Percentiles rank a stretch among this genome's conserved stretches.
Evolutionary conservation across 2,329 filamentous ascomycete genomes (phyloP).

Genomic region (Monosporascus sp.): DNA sequence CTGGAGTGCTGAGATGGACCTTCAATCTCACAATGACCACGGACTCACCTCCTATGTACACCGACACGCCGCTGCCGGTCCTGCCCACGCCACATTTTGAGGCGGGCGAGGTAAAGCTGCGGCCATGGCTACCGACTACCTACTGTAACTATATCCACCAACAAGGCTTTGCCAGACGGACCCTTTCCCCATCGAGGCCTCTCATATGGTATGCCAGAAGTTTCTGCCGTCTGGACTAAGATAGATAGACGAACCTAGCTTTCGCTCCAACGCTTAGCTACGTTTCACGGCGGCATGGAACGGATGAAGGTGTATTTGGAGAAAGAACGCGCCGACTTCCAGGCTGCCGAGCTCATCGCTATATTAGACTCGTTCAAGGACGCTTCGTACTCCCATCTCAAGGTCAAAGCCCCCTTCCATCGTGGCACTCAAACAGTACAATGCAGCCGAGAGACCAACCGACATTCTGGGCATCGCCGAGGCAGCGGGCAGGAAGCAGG

Average conservation of each 20-base stretch:
- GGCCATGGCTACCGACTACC: slow-evolving; percentile 15
- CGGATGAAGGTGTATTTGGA: slow-evolving; percentile 10
- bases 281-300: slow-evolving; percentile 12
- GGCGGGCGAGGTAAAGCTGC: slow-evolving; percentile 32
- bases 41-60: slow-evolving; percentile 9
- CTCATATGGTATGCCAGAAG: slow-evolving; percentile 8
- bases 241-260: too few species aligned
- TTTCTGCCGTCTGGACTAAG: too few species aligned
- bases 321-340: slow-evolving; percentile 2
- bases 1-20: too few species aligned
- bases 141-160: neutral
- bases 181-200: slow-evolving; percentile 16
- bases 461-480: slow-evolving; percentile 15
- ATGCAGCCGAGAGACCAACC: slow-evolving; percentile 12
- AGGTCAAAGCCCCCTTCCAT: slow-evolving; percentile 13
- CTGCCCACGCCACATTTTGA: slow-evolving; percentile 19
- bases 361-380: slow-evolving; percentile 18
- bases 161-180: slow-evolving; percentile 5
- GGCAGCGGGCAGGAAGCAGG: slow-evolving; percentile 12
- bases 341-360: slow-evolving; percentile 3
- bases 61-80: slow-evolving; percentile 9
- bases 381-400: slow-evolving; percentile 11
- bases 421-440: slow-evolving; percentile 13
- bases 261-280: too few species aligned
- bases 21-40: slow-evolving; percentile 1